Evolutionary conservation across 257 asterid genomes (phyloP).

Genomic region (Verbascum thapsus): DNA sequence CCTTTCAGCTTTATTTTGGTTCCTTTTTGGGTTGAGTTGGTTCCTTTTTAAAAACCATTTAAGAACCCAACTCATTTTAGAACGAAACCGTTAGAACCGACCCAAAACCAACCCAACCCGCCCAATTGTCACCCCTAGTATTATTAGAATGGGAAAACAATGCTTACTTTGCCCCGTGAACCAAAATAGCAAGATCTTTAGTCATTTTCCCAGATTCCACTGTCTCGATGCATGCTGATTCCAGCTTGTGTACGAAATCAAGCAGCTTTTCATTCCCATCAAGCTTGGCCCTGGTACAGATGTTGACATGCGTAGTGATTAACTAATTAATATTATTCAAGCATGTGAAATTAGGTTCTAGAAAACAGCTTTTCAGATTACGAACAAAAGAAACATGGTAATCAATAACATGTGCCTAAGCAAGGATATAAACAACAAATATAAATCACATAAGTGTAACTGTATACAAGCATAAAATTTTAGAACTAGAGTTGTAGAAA

Average conservation of each 20-base stretch:
- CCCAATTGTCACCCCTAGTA: too few species aligned
- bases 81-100: too few species aligned
- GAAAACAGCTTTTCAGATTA: slow-evolving; percentile 4
- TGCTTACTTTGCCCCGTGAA: slow-evolving; percentile 84
- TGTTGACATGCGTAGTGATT: slow-evolving; percentile 4
- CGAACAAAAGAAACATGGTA: slow-evolving; percentile 5
- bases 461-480: background rate
- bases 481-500: background rate
- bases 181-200: slow-evolving; percentile 81
- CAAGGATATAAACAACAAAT: background rate
- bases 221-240: slow-evolving; percentile 78
- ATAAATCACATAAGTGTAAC: background rate
- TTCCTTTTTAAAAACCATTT: too few species aligned
- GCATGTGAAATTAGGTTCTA: slow-evolving; percentile 2
- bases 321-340: slow-evolving; percentile 1
- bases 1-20: too few species aligned
- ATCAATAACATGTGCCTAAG: background rate
- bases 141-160: slow-evolving; percentile 11
- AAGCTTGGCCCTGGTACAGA: slow-evolving; percentile 68
- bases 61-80: too few species aligned
- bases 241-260: slow-evolving; percentile 73
- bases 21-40: too few species aligned
- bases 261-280: slow-evolving; percentile 68
- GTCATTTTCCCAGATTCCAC: slow-evolving; percentile 96
- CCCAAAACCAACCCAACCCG: too few species aligned